These are phyloP conservation scores for Tetrahymena malaccensis DNA, from an alignment of 73 alveolate species.

Conservation along the genomic window DNA sequence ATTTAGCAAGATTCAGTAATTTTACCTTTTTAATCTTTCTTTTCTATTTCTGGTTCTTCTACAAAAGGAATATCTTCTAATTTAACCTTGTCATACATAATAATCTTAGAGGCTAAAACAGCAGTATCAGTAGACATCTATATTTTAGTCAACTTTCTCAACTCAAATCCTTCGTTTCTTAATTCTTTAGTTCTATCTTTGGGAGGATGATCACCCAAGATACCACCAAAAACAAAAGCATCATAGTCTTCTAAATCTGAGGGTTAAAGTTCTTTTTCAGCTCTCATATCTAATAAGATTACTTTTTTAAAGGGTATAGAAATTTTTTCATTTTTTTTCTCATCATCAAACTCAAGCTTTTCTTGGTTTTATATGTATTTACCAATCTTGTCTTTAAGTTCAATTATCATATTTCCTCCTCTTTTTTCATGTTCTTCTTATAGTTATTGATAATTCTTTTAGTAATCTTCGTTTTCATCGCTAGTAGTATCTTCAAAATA, in stretches of 20 bases:
- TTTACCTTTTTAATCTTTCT: not conserved
- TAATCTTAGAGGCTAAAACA: not conserved
- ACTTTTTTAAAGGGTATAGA: not conserved
- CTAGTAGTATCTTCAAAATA: not conserved
- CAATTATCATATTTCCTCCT: not conserved
- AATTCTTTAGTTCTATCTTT: conserved; percentile 44
- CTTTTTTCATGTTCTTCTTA: not conserved
- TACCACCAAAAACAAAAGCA: conserved; percentile 48
- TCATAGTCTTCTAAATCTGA: conserved; percentile 15
- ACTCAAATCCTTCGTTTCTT: conserved; percentile 8
- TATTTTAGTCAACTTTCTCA: not conserved
- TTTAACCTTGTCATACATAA: not conserved
- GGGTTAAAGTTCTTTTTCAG: conserved; percentile 28
- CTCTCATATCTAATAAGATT: conserved; percentile 47
- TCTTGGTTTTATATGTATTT: not conserved
- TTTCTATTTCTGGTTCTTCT: not conserved
- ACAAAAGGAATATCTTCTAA: not conserved
- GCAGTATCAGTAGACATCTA: not conserved
- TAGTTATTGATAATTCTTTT: not conserved
- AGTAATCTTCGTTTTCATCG: not conserved
- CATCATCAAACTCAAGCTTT: not conserved
- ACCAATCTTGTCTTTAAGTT: not conserved
- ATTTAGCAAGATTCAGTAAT: not conserved
- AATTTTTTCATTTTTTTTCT: not conserved
- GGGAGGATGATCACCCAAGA: conserved; percentile 57